Conservation (phyloP, 148 eudicot genomes). For the Hydrangea macrophylla region DNA sequence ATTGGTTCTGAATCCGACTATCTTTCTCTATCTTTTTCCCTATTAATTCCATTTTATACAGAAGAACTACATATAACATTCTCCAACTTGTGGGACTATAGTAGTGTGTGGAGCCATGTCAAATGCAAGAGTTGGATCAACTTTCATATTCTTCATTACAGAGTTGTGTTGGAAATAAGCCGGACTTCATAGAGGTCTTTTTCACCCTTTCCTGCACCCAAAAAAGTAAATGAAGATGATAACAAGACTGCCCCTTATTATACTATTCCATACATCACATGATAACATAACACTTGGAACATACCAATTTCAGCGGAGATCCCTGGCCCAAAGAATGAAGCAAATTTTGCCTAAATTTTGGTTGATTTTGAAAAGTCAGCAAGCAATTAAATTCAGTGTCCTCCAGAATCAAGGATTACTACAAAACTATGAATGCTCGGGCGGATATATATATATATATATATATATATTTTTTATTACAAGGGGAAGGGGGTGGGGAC, state of each 20-base stretch:
- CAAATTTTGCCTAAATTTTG: slow-evolving; percentile 66
- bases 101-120: neutral
- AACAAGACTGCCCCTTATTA: neutral
- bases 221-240: slow-evolving; percentile 14
- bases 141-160: slow-evolving; percentile 14
- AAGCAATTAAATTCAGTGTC: neutral
- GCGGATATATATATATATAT: no score
- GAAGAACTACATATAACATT: neutral
- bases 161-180: slow-evolving; percentile 70
- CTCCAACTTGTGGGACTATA: neutral
- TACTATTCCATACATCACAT: neutral
- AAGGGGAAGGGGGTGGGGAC: no score
- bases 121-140: neutral
- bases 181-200: slow-evolving; percentile 72
- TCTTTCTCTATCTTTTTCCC: neutral
- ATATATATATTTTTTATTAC: no score
- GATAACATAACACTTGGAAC: slow-evolving; percentile 15
- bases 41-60: neutral
- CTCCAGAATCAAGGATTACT: neutral
- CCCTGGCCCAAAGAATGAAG: slow-evolving; percentile 97
- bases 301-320: slow-evolving; percentile 88
- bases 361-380: slow-evolving; percentile 10
- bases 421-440: neutral
- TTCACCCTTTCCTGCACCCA: slow-evolving; percentile 66
- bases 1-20: no score